Conservation (phyloP, 805 yeast species). For the Sugiyamaella mastotermitis region DNA sequence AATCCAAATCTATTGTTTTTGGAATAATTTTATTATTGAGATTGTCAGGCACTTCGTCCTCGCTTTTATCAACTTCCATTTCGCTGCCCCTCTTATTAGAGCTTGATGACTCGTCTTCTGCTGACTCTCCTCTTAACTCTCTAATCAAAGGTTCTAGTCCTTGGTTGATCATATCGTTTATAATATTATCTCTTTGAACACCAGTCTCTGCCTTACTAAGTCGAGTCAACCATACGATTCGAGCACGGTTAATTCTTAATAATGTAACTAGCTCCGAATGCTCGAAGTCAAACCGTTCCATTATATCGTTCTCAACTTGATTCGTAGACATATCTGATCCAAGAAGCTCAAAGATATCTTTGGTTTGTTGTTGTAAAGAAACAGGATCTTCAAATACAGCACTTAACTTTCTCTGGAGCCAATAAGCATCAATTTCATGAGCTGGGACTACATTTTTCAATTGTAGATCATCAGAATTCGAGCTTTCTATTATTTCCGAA, state of each 20-base stretch:
- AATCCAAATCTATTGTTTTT: slow-evolving; percentile 53
- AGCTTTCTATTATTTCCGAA: slow-evolving; percentile 5
- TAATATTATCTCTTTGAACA: slow-evolving; percentile 33
- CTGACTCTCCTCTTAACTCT: slow-evolving; percentile 32
- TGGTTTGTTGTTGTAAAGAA: slow-evolving; percentile 36
- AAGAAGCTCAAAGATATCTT: slow-evolving; percentile 37
- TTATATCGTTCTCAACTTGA: slow-evolving; percentile 48
- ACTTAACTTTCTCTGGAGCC: slow-evolving; percentile 49
- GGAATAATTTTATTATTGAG: slow-evolving; percentile 29
- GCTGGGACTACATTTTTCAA: slow-evolving; percentile 22
- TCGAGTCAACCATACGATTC: slow-evolving; percentile 49
- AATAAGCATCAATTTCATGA: slow-evolving; percentile 41
- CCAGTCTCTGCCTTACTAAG: slow-evolving; percentile 34
- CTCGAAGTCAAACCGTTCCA: slow-evolving; percentile 47
- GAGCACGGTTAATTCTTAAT: slow-evolving; percentile 45
- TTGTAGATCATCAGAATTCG: background rate
- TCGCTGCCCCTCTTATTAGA: slow-evolving; percentile 6
- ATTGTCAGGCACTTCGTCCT: slow-evolving; percentile 12
- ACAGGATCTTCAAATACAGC: slow-evolving; percentile 34
- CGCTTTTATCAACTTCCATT: slow-evolving; percentile 26
- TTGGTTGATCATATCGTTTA: slow-evolving; percentile 39
- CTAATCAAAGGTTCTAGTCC: slow-evolving; percentile 38
- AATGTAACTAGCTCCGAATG: slow-evolving; percentile 43
- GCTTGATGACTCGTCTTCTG: slow-evolving; percentile 5
- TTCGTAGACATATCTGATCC: slow-evolving; percentile 34